A percentile compares a stretch with the other conserved stretches of the same genome.
These are phyloP conservation scores for Cryptosporidium bovis DNA, from an alignment of 169 alveolate species.

Conservation along the genomic window DNA sequence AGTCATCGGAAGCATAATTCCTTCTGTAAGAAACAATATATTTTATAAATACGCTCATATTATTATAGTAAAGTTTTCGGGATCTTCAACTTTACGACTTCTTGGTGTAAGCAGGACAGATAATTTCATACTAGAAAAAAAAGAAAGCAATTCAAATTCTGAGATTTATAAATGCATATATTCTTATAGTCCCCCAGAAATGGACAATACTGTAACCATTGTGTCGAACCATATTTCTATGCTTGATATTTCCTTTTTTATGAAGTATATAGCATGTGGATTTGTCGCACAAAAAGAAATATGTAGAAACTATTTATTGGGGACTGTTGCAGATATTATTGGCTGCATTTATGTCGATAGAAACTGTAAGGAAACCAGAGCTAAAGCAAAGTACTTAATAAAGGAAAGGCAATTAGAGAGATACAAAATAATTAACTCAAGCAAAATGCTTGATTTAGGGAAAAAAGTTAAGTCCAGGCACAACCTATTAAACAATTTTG, in stretches of 20 bases:
- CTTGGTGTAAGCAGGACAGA: constrained; percentile 10
- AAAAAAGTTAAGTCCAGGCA: not conserved
- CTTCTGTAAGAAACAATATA: not conserved
- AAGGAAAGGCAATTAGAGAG: constrained; percentile 20
- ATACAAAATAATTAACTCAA: constrained; percentile 3
- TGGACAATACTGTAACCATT: constrained; percentile 21
- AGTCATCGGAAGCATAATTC: constrained; percentile 10
- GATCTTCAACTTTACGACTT: constrained; percentile 8
- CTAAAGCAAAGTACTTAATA: constrained; percentile 16
- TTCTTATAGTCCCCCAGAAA: not conserved
- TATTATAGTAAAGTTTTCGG: constrained; percentile 21
- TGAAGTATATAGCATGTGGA: constrained; percentile 43
- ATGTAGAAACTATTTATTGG: constrained; percentile 19
- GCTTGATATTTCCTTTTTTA: constrained; percentile 40
- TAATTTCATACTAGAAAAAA: not conserved
- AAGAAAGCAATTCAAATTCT: not conserved
- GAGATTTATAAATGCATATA: not conserved
- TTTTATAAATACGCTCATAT: constrained; percentile 25
- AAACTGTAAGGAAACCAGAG: constrained; percentile 54
- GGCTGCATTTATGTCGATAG: constrained; percentile 69
- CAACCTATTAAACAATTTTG: not conserved
- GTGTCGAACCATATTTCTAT: constrained; percentile 71
- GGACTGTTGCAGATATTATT: constrained; percentile 43
- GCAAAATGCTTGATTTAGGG: not conserved
- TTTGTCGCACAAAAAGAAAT: constrained; percentile 71